Evolutionary conservation across 2,329 filamentous ascomycete genomes (phyloP), one percentile per base, ranked within the genome.

Genomic region (Aquanectria penicillioides): DNA sequence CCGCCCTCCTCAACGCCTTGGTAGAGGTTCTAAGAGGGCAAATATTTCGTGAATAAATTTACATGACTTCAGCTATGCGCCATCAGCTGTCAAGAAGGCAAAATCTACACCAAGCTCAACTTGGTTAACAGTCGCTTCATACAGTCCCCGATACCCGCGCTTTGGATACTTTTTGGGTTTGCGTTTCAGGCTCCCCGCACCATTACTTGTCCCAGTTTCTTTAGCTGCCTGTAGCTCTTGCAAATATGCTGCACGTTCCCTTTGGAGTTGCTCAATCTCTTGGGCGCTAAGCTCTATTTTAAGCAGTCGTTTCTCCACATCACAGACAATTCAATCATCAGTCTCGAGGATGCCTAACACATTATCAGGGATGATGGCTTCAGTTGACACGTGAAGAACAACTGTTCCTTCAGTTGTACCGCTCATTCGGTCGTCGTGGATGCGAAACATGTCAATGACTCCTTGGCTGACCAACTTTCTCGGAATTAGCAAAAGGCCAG

Each of bases 331-430:
- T 23, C 87, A 71, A 74, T 97, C 94, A 0, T 92, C 93, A 60
- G 92, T 86, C 59, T 80, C 75, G 3, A 97, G 87, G 1, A 96
- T 76, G 0, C 91, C 93, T 61, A 97, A 86, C 0, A 92, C 91
- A 0, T 91, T 92, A 10, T 86, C 87, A 0, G 91, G 91, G 23
- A 83, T 75, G 0, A 91, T 92, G 1, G 92, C 92, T 75, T 97
- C 94, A 1, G 94, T 94, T 2, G 89, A 89, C 5, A 97, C 89
- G 67, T 97, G 93, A 5, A 95, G 87, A 0, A 94, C 92, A 64
- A 97, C 94, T 56, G 95, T 97, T 0, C 94, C 94, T 43, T 96
- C 93, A 3, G 86, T 90, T 0, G 93, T 95, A 5, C 94, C 94
- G 22, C 86, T 90, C 80, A 97, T 97, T 28, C 94, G 78, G 0